phyloP scores from a whole-genome alignment of 2,329 filamentous ascomycete genomes.

The Daldinia eschscholtzii region DNA sequence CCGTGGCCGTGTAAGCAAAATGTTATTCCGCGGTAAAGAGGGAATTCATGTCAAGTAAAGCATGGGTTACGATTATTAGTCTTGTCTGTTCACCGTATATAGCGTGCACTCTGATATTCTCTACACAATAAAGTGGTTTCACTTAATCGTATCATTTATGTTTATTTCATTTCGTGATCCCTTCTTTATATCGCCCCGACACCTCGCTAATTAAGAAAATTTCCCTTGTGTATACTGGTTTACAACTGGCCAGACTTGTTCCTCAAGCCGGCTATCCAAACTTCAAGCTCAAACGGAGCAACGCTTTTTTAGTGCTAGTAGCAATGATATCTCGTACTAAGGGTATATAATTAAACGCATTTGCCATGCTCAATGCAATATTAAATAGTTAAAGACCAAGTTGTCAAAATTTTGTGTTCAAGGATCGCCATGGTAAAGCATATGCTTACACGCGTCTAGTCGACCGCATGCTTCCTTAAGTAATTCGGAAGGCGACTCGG shows the following conservation, averaged over 20 bases:
- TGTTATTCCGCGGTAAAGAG: background rate
- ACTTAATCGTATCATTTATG: background rate
- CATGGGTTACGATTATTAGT: background rate
- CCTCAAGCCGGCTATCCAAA: background rate
- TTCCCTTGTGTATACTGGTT: background rate
- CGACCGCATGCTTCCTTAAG: conserved; percentile 81
- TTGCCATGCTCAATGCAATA: background rate
- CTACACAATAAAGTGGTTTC: background rate
- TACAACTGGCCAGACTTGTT: background rate
- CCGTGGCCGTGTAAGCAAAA: background rate
- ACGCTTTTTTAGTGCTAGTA: background rate
- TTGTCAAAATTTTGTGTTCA: conserved; percentile 28
- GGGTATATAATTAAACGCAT: conserved; percentile 6
- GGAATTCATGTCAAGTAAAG: background rate
- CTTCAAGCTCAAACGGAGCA: background rate
- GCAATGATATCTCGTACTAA: background rate
- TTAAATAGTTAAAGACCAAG: conserved; percentile 7
- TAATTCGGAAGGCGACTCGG: conserved; percentile 71
- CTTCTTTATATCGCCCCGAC: background rate
- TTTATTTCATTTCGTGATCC: background rate
- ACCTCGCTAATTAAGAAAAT: conserved; percentile 8
- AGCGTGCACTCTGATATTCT: background rate
- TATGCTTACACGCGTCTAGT: conserved; percentile 76
- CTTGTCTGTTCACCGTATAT: background rate
- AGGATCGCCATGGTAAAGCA: conserved; percentile 49